Base-by-base conservation (phyloP, 306 rosid genomes). In the Castanea crenata region DNA sequence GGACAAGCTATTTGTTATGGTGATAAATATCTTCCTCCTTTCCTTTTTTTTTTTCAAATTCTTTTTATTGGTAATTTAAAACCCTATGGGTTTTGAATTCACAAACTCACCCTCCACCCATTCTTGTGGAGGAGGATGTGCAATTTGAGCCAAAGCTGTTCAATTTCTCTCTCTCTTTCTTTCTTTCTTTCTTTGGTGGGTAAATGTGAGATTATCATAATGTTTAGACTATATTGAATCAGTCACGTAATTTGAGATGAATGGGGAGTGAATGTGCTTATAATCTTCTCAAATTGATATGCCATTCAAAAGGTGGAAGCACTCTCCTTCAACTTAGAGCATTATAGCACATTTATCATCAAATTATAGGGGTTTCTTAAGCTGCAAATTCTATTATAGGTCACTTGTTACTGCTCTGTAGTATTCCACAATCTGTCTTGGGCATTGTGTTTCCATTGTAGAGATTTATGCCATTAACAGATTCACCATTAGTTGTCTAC, bases 161-260 rank as follows among this genome's bases (percentile, higher is more conserved):
- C 15, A 12, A 10, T 49, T 49, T 49, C 46, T 38, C 46, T 38
- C 11, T 38, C 44, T 38, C 44, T 31, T 0, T 7, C 11, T 38
- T 1, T 38, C 46, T 20, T 3, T 11, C 6, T 23, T 11, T 23
- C 27, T 12, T 5, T 5, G 34, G 68, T 4, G 68, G 3, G 34
- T 25, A 13, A 27, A 27, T 25, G 16, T 4, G 68, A 14, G n/a
- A 31, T 14, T 63, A 14, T 64, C 11, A 64, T 11, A 21, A 59
- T 64, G 70, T 64, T 29, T n/a, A 64, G 70, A 64, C 44, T 16
- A 64, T 31, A 64, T 64, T 31, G 70, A 64, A 64, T 64, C 69
- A 63, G 6, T 15, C 70, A 31, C 2, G 0, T 29, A 16, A 27
- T 32, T 19, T 64, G 70, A 29, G 70, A 29, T 64, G 70, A 62